These are phyloP conservation scores for Trichoderma erinaceum DNA, from an alignment of 495 filamentous ascomycete species.

Conservation along the genomic window DNA sequence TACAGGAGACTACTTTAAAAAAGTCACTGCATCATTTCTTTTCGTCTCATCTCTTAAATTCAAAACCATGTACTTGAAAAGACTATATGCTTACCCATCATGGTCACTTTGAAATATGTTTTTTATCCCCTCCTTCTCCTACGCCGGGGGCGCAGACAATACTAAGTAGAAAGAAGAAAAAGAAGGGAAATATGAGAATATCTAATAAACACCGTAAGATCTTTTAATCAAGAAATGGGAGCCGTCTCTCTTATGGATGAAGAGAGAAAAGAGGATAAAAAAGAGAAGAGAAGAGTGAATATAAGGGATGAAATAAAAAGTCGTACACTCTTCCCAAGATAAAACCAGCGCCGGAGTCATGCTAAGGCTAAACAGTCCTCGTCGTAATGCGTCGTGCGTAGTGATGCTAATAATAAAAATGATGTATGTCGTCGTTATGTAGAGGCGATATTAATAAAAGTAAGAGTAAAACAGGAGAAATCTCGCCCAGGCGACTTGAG, in stretches of 20 bases:
- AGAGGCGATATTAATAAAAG: neutral
- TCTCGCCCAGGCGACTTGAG: neutral
- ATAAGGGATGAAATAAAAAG: neutral
- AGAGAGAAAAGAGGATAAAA: neutral
- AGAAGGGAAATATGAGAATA: neutral
- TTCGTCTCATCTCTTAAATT: no score
- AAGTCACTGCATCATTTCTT: no score
- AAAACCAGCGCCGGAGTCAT: constrained; percentile 13
- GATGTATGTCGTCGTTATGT: constrained; percentile 8
- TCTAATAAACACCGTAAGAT: neutral
- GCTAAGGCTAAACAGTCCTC: constrained; percentile 1
- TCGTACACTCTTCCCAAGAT: neutral
- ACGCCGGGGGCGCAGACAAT: neutral
- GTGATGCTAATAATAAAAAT: constrained; percentile 2
- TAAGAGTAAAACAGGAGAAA: neutral
- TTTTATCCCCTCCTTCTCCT: neutral
- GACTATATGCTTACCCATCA: no score
- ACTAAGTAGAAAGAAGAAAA: neutral
- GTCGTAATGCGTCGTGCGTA: constrained; percentile 9
- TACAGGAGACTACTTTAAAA: no score
- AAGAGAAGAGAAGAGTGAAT: neutral
- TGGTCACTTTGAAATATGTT: neutral
- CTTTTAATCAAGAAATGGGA: no score
- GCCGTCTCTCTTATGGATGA: neutral
- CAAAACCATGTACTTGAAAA: no score